Percentiles rank a stretch among this genome's conserved stretches.
Conservation (phyloP, 768 basidiomycete species). For the Tricholoma flavovirens region DNA sequence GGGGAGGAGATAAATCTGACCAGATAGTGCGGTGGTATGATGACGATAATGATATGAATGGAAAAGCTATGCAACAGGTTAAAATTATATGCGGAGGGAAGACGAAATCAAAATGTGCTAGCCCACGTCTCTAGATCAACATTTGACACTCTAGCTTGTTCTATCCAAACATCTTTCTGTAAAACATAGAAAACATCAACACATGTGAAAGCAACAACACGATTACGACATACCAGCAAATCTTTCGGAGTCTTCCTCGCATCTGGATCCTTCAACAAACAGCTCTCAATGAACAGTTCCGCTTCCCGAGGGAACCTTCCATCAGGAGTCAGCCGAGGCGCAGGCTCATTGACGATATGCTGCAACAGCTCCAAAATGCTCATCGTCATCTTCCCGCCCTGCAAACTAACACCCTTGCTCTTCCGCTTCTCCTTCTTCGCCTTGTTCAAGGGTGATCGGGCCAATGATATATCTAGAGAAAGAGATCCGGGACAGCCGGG, state of each 20-base stretch:
- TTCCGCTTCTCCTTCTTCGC: constrained; percentile 77
- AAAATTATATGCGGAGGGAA: background rate
- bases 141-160: constrained; percentile 48
- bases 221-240: constrained; percentile 52
- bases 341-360: constrained; percentile 98
- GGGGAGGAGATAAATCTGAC: background rate
- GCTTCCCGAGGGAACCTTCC: constrained; percentile 66
- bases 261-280: constrained; percentile 87
- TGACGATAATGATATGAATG: background rate
- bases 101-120: constrained; percentile 50
- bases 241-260: constrained; percentile 83
- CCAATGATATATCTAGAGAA: constrained; percentile 35
- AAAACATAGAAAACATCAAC: constrained; percentile 3
- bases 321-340: constrained; percentile 76
- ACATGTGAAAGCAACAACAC: constrained; percentile 4
- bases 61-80: background rate
- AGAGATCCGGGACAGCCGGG: constrained; percentile 59
- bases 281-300: constrained; percentile 83
- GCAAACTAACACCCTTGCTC: constrained; percentile 88
- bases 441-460: constrained; percentile 32
- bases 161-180: constrained; percentile 75
- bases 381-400: constrained; percentile 97
- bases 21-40: background rate
- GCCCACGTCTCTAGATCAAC: constrained; percentile 81
- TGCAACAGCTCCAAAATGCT: constrained; percentile 94